phyloP scores from a whole-genome alignment of 2,329 filamentous ascomycete genomes.

The Chrysoporthe cubensis region DNA sequence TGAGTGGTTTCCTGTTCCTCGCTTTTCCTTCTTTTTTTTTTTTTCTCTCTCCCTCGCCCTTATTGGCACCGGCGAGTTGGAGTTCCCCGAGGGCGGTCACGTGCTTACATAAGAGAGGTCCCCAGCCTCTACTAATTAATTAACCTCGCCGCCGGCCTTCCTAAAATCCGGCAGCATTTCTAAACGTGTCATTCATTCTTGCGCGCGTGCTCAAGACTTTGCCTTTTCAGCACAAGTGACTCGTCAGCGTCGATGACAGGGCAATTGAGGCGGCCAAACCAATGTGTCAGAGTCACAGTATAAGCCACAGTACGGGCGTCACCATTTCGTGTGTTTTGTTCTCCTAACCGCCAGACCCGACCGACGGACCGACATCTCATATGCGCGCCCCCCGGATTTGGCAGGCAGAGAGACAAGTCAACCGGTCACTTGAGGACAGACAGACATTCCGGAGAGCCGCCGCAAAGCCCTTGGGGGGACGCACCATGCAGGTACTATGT shows the following conservation, averaged over 20 bases:
- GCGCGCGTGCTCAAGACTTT: background rate
- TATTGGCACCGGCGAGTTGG: background rate
- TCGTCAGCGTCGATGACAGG: slow-evolving; percentile 13
- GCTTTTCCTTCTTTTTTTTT: background rate
- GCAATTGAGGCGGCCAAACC: slow-evolving; percentile 1
- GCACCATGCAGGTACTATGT: slow-evolving; percentile 29
- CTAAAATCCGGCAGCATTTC: background rate
- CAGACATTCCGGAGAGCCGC: slow-evolving; percentile 6
- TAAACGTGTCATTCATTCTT: background rate
- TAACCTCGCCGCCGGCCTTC: background rate
- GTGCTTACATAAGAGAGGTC: background rate
- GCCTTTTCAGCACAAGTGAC: slow-evolving; percentile 7
- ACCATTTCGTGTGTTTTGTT: slow-evolving; percentile 7
- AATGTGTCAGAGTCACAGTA: slow-evolving; percentile 9
- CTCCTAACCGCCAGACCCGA: background rate
- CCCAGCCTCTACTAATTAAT: background rate
- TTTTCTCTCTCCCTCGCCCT: background rate
- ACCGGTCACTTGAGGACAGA: slow-evolving; percentile 21
- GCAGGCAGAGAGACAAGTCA: slow-evolving; percentile 21
- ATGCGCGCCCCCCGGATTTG: background rate
- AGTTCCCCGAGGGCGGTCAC: background rate
- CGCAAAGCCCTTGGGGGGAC: slow-evolving; percentile 17
- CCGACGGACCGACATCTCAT: background rate
- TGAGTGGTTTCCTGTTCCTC: background rate
- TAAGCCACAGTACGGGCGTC: slow-evolving; percentile 10